Base-by-base conservation (phyloP, 2,329 filamentous ascomycete genomes). In the Claviceps africana region DNA sequence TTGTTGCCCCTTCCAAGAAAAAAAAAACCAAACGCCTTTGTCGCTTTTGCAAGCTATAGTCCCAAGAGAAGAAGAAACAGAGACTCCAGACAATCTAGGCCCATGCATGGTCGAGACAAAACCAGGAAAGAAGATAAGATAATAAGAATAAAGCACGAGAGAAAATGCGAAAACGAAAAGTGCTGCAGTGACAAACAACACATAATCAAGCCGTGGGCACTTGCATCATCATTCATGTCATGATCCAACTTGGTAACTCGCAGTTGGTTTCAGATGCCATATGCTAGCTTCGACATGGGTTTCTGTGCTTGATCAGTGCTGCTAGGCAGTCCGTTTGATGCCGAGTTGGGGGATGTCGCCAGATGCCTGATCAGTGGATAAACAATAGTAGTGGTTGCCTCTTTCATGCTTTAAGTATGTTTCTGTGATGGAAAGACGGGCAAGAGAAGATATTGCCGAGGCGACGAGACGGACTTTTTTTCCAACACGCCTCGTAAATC, bases 11-110 rank as follows among this genome's bases (percentile, higher is more conserved):
- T 31, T 22, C 25, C 48, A 25, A 15, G n/a, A 49, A 25, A 7
- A 22, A 40, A 45, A 17, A 40, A 33, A 9, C 10, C 1, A 33
- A 39, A 53, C 51, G 51, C 51, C 51, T 39, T 42, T 17, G 47
- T 53, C 40, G 51, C 42, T 48, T 49, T 53, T 31, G 47, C 47
- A 53, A 53, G 51, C 47, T 28, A 22, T 22, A 28, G 22, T 37
- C 13, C n/a, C n/a, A 46, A 45, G 37, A 50, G 19, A 40, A 21
- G 19, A 40, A 50, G n/a, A 22, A 21, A 13, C 13, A 5, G 3
- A 37, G 17, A n/a, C 35, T 37, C 35, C 35, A n/a, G 35, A 5
- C 35, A 37, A n/a, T 37, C 35, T n/a, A 37, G 35, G 15, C 35
- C 15, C 15, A 37, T 37, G 35, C 35, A 37, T 37, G 15, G 35